phyloP scores from a whole-genome alignment of 164 flowering plant species.

The Euptelea pleiosperma region DNA sequence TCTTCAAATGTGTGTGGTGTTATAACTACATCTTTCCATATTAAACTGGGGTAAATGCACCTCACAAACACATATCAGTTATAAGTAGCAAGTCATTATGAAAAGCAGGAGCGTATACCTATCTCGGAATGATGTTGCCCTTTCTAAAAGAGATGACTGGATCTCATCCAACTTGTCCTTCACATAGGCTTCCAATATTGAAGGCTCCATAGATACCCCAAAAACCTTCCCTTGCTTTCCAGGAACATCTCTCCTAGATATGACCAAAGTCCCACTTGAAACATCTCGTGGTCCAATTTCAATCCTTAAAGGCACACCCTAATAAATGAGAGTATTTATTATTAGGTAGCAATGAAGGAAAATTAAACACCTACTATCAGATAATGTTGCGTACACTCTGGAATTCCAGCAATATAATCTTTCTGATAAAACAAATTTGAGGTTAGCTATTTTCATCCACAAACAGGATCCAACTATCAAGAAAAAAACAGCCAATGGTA shows the following conservation, averaged over 20 bases:
- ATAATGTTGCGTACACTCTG: too few relatives aligned
- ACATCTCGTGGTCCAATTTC: slow-evolving; percentile 99
- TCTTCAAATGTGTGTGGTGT: too few relatives aligned
- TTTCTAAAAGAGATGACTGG: slow-evolving; percentile 69
- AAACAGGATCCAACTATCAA: too few relatives aligned
- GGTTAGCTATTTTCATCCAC: too few relatives aligned
- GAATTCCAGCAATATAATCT: too few relatives aligned
- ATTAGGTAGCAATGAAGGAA: not conserved
- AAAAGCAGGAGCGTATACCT: slow-evolving; percentile 37
- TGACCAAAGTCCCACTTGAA: slow-evolving; percentile 71
- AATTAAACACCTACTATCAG: not conserved
- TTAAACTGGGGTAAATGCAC: too few relatives aligned
- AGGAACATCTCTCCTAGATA: slow-evolving; percentile 91
- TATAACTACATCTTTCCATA: too few relatives aligned
- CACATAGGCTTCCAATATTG: slow-evolving; percentile 50
- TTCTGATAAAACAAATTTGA: too few relatives aligned
- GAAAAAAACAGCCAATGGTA: too few relatives aligned
- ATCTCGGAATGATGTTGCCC: slow-evolving; percentile 70
- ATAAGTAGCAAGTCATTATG: too few relatives aligned
- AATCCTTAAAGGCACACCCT: slow-evolving; percentile 95
- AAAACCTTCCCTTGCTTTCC: slow-evolving; percentile 92
- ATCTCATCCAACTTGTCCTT: slow-evolving; percentile 75
- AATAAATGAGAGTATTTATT: slow-evolving; percentile 7
- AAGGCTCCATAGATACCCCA: slow-evolving; percentile 81
- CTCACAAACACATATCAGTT: too few relatives aligned